Evolutionary conservation across 176 grass and related monocot genomes (phyloP), one percentile per base, ranked within the genome.

Genomic region (Juncus effusus): DNA sequence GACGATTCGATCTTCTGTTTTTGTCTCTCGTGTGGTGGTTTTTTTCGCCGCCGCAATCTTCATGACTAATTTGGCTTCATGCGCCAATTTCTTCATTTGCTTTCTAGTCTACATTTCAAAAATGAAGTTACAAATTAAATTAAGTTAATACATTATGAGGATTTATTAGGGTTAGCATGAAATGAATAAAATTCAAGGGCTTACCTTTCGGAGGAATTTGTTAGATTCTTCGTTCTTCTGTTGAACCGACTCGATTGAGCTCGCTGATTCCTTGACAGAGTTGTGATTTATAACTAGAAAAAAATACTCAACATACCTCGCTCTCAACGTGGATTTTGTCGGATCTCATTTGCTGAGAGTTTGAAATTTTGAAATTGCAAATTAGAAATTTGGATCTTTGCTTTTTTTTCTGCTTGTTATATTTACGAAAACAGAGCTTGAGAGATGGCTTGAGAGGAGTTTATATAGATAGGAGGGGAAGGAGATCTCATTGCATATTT

Each of bases 331-430:
- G 69, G 38, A 10, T 66, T 63, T 79, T 54, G 51, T 61, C 76
- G 6, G 76, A 58, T 13, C 13, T 59, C 68, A 80, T 57, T 62
- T 63, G 77, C 42, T 54, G 76, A 55, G 76, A 47, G 60, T 38
- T 80, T 39, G 68, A 68, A 42, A 75, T 65, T 77, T 80, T 59
- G 47, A 58, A 65, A 51, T 38, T 36, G 50, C 12, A 10, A 55
- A 38, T 38, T 7, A 40, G 37, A 56, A 41, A 70, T 8, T 2
- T 10, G 42, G 7, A 38, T 13, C 0, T 50, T 16, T 9, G 1
- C 15, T 72, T 12, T 11, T 12, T 35, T 52, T 5, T 44, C n/a
- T 19, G 64, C 9, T 49, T 47, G 40, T 15, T 66, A 36, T 39
- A 16, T 47, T 42, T 5, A 50, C 19, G 64, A 51, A 65, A 35